Percentiles rank a stretch among this genome's conserved stretches.
Evolutionary conservation across 2,329 filamentous ascomycete species (phyloP).

Genomic region (Epichloe gansuensis): DNA sequence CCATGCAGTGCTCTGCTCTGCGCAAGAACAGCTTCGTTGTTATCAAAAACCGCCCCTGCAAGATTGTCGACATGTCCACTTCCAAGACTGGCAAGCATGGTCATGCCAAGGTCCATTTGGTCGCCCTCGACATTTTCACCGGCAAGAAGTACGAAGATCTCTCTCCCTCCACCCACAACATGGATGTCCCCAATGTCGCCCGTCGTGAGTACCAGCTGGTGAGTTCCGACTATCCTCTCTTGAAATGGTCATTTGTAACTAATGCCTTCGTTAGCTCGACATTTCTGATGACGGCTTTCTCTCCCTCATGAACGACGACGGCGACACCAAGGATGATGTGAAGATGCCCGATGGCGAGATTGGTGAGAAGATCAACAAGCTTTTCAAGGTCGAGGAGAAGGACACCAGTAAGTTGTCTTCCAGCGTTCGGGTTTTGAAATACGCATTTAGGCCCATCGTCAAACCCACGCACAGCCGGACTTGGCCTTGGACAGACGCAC

Average conservation of each 20-base stretch:
- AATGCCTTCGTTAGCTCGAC: slow-evolving; percentile 52
- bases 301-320: slow-evolving; percentile 80
- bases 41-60: slow-evolving; percentile 98
- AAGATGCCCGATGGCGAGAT: slow-evolving; percentile 82
- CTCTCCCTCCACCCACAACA: slow-evolving; percentile 93
- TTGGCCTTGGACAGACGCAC: background rate
- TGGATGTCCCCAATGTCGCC: slow-evolving; percentile 91
- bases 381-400: slow-evolving; percentile 76
- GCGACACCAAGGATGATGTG: slow-evolving; percentile 87
- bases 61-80: slow-evolving; percentile 99
- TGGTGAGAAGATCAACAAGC: slow-evolving; percentile 72
- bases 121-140: slow-evolving; percentile 98
- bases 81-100: slow-evolving; percentile 99
- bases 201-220: slow-evolving; percentile 92
- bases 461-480: background rate
- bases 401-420: slow-evolving; percentile 68
- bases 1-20: slow-evolving; percentile 99
- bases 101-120: slow-evolving; percentile 99
- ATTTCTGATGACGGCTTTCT: slow-evolving; percentile 92
- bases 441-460: background rate
- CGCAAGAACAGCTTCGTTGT: slow-evolving; percentile 98
- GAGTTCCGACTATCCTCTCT: slow-evolving; percentile 27
- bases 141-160: slow-evolving; percentile 99
- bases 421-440: background rate
- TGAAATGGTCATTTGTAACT: background rate